A percentile compares a stretch with the other conserved stretches of the same genome.
Conservation (phyloP, 2,329 filamentous ascomycete species). For the Cryoendolithus antarcticus region DNA sequence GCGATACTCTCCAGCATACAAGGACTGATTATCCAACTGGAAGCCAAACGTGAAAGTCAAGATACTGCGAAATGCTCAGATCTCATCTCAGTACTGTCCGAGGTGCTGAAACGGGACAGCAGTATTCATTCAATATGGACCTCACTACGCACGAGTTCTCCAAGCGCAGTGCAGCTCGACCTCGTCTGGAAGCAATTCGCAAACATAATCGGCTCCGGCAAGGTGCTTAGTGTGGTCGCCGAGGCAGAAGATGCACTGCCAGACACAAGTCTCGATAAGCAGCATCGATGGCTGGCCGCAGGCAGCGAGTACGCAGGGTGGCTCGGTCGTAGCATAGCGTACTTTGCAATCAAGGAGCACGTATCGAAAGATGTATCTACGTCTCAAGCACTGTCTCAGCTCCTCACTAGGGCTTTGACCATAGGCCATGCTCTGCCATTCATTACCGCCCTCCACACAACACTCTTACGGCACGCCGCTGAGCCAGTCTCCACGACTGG, state of each 20-base stretch:
- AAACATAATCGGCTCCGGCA: conserved; percentile 47
- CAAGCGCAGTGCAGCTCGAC: conserved; percentile 33
- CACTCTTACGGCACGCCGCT: neutral
- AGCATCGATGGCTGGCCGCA: conserved; percentile 50
- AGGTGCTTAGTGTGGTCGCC: conserved; percentile 44
- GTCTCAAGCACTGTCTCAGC: conserved; percentile 24
- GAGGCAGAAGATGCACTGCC: conserved; percentile 45
- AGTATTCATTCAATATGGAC: conserved; percentile 33
- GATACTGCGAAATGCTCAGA: conserved; percentile 13
- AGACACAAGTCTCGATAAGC: conserved; percentile 30
- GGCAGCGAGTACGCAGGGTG: conserved; percentile 56
- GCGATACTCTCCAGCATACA: conserved; percentile 41
- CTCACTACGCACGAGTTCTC: conserved; percentile 30
- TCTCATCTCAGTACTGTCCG: conserved; percentile 31
- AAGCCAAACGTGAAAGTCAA: neutral
- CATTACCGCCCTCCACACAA: conserved; percentile 7
- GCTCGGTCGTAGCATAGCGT: conserved; percentile 54
- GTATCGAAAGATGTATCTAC: conserved; percentile 11
- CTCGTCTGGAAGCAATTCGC: conserved; percentile 53
- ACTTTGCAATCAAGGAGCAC: conserved; percentile 1
- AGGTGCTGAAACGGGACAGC: conserved; percentile 32
- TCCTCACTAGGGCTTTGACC: conserved; percentile 49
- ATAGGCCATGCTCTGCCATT: conserved; percentile 49
- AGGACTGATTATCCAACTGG: neutral
- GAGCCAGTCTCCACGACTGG: neutral